phyloP scores from a whole-genome alignment of 2,329 filamentous ascomycete species.

The Claviceps cyperi region DNA sequence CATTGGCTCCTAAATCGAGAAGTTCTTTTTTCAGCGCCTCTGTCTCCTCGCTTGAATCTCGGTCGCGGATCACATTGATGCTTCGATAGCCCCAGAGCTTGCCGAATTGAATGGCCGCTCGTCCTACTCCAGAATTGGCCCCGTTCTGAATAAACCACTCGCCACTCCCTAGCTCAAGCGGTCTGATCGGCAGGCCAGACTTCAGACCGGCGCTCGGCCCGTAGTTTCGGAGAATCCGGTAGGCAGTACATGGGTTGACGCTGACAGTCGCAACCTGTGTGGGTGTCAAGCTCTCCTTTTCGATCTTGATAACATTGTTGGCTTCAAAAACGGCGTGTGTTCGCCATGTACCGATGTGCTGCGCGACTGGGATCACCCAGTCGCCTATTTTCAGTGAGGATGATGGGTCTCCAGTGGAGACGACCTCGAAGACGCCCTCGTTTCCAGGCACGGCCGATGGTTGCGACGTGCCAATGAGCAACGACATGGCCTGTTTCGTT shows the following conservation, averaged over 20 bases:
- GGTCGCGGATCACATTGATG: slow-evolving; percentile 74
- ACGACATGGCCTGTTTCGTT: slow-evolving; percentile 63
- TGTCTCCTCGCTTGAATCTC: slow-evolving; percentile 50
- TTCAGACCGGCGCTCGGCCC: slow-evolving; percentile 31
- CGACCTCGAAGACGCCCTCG: slow-evolving; percentile 87
- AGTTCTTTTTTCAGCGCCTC: slow-evolving; percentile 41
- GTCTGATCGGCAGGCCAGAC: slow-evolving; percentile 29
- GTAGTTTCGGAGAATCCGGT: slow-evolving; percentile 82
- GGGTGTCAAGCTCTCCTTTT: slow-evolving; percentile 55
- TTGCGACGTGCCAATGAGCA: slow-evolving; percentile 57
- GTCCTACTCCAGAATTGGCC: slow-evolving; percentile 83
- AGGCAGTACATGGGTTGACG: slow-evolving; percentile 90
- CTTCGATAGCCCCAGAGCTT: slow-evolving; percentile 76
- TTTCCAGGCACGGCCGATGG: slow-evolving; percentile 75
- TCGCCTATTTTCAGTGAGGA: slow-evolving; percentile 54
- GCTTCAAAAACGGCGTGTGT: slow-evolving; percentile 65
- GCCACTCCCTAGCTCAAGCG: slow-evolving; percentile 35
- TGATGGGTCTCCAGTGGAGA: slow-evolving; percentile 47
- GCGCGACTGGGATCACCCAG: slow-evolving; percentile 80
- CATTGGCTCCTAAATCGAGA: slow-evolving; percentile 37
- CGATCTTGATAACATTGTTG: slow-evolving; percentile 49
- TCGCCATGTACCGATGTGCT: slow-evolving; percentile 85
- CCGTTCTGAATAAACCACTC: slow-evolving; percentile 97
- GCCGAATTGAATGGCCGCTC: slow-evolving; percentile 80
- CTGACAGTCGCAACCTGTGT: slow-evolving; percentile 76